Conservation (phyloP, 179 eudicot species). For the Heliamphora ciliata region DNA sequence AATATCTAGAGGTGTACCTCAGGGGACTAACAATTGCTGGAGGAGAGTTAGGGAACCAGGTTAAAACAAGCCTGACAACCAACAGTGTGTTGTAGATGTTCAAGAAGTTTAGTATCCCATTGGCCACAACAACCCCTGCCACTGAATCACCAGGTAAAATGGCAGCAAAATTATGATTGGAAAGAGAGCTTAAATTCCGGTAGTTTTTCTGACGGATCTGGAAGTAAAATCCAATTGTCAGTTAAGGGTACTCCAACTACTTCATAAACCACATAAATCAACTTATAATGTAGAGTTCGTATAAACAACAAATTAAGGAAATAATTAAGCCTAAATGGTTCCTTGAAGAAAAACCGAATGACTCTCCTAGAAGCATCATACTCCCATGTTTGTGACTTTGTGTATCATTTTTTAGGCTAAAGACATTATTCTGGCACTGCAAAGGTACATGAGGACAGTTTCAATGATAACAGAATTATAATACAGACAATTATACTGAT, state of each 20-base stretch:
- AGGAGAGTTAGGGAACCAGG: conserved; percentile 96
- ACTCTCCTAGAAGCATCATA: not conserved
- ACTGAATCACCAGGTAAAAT: conserved; percentile 93
- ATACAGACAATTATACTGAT: not conserved
- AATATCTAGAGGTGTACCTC: conserved; percentile 42
- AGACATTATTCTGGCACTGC: not conserved
- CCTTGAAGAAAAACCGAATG: not conserved
- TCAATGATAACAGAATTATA: not conserved
- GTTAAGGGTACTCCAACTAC: not conserved
- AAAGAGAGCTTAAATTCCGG: conserved; percentile 30
- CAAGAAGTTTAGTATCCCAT: conserved; percentile 75
- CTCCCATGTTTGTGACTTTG: too few species aligned
- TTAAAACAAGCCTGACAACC: conserved; percentile 83
- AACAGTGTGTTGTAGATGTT: conserved; percentile 76
- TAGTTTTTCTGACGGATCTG: conserved; percentile 49
- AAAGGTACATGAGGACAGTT: not conserved
- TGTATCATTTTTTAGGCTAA: not conserved
- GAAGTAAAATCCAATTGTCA: conserved; percentile 18
- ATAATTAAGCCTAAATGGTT: not conserved
- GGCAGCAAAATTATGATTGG: conserved; percentile 82
- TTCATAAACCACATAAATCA: not conserved
- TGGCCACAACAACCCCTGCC: conserved; percentile 77
- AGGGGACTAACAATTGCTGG: conserved; percentile 83
- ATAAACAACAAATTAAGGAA: not conserved
- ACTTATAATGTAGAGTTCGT: not conserved